Conservation (phyloP, 306 rosid genomes). For the Acmispon strigosus region DNA sequence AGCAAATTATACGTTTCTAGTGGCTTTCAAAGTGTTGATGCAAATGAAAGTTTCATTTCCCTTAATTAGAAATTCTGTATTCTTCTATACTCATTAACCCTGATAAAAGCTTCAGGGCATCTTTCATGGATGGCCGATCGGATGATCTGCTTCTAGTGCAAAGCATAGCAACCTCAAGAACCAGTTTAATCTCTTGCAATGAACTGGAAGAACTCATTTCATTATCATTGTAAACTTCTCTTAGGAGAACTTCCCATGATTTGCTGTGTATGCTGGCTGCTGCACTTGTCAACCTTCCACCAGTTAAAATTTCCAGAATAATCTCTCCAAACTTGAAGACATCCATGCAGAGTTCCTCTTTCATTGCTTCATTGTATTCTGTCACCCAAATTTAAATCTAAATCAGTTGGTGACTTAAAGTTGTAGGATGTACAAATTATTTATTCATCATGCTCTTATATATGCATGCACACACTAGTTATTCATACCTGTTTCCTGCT, state of each 20-base stretch:
- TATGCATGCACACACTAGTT: not conserved
- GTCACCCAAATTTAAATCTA: constrained; percentile 25
- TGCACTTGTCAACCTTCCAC: constrained; percentile 52
- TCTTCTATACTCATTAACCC: constrained; percentile 37
- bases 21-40: constrained; percentile 1
- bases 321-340: constrained; percentile 71
- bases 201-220: constrained; percentile 41
- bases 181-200: constrained; percentile 44
- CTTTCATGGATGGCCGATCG: constrained; percentile 73
- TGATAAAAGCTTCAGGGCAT: constrained; percentile 59
- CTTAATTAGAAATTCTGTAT: constrained; percentile 26
- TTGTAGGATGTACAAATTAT: not conserved
- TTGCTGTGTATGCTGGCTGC: constrained; percentile 50
- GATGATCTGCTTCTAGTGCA: constrained; percentile 61
- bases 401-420: not conserved
- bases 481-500: constrained; percentile 61
- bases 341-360: constrained; percentile 67
- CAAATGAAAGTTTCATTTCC: constrained; percentile 23
- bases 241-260: constrained; percentile 45
- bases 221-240: constrained; percentile 58
- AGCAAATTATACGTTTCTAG: constrained; percentile 23
- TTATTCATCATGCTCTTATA: not conserved
- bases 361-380: constrained; percentile 38
- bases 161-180: constrained; percentile 59
- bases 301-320: constrained; percentile 53